These are phyloP conservation scores for Ciborinia camelliae DNA, from an alignment of 2,329 filamentous ascomycete species.

Conservation along the genomic window DNA sequence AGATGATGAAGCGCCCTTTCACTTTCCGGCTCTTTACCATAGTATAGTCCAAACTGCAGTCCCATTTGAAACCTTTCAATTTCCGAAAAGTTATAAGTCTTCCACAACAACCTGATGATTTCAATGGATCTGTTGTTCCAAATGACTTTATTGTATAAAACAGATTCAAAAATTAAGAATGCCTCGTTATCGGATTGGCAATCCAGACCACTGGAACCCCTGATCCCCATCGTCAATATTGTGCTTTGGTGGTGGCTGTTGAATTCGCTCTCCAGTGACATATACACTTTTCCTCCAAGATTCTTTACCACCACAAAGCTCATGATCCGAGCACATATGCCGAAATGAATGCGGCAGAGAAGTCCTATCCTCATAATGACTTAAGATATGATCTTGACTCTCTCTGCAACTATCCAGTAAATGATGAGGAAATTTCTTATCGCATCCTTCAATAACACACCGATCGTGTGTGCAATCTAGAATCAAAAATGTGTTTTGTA, in stretches of 20 bases:
- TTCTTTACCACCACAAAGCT: not conserved
- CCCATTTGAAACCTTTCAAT: too few relatives aligned
- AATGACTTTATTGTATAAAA: too few relatives aligned
- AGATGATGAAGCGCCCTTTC: not conserved
- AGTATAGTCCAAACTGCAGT: too few relatives aligned
- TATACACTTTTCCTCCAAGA: constrained; percentile 1
- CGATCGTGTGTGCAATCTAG: not conserved
- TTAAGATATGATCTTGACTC: not conserved
- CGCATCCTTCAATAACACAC: not conserved
- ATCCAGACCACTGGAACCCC: too few relatives aligned
- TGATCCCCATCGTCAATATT: not conserved
- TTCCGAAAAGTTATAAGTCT: too few relatives aligned
- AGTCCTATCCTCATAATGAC: not conserved
- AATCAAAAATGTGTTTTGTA: not conserved
- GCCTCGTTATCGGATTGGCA: too few relatives aligned
- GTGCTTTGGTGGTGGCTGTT: not conserved
- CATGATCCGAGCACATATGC: not conserved
- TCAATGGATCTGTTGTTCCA: too few relatives aligned
- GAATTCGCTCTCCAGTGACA: not conserved
- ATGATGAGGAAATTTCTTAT: not conserved
- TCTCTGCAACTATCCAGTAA: not conserved
- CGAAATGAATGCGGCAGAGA: not conserved
- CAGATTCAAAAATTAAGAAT: too few relatives aligned
- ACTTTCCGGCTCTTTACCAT: not conserved
- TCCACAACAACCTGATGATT: too few relatives aligned